Evolutionary conservation across 2,329 filamentous ascomycete species (phyloP).

Genomic region (Colletotrichum abscissum): DNA sequence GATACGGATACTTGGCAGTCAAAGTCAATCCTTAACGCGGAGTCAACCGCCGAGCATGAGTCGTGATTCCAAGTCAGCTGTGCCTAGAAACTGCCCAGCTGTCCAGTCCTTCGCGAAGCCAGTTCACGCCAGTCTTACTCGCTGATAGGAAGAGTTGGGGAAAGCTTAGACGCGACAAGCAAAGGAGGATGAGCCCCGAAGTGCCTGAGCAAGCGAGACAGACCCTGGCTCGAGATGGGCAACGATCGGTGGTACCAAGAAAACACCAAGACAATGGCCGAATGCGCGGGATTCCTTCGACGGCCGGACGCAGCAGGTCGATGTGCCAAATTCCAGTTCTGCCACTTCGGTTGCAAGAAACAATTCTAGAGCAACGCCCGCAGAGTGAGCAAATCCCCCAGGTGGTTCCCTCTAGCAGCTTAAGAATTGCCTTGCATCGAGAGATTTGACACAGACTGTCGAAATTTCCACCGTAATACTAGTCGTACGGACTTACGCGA

Average conservation of each 20-base stretch:
- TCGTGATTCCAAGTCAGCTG: background rate
- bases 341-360: background rate
- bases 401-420: background rate
- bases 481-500: background rate
- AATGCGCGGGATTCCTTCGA: slow-evolving; percentile 13
- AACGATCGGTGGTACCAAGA: slow-evolving; percentile 30
- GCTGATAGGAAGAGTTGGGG: slow-evolving; percentile 13
- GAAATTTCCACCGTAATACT: background rate
- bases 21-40: slow-evolving; percentile 34
- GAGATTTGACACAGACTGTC: background rate
- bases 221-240: slow-evolving; percentile 6
- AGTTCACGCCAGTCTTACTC: background rate
- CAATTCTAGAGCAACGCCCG: background rate
- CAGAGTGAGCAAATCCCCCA: background rate
- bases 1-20: slow-evolving; percentile 13
- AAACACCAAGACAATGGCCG: slow-evolving; percentile 34
- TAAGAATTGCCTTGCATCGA: background rate
- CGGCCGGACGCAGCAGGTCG: background rate
- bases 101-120: background rate
- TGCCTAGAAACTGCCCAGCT: slow-evolving; percentile 17
- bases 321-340: background rate
- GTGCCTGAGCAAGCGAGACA: slow-evolving; percentile 12
- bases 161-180: slow-evolving; percentile 35
- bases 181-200: slow-evolving; percentile 2
- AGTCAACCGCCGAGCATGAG: slow-evolving; percentile 9